Percentiles rank a stretch among this genome's conserved stretches.
Evolutionary conservation across 2,329 filamentous ascomycete species (phyloP).

Genomic region (Camillea tinctor): DNA sequence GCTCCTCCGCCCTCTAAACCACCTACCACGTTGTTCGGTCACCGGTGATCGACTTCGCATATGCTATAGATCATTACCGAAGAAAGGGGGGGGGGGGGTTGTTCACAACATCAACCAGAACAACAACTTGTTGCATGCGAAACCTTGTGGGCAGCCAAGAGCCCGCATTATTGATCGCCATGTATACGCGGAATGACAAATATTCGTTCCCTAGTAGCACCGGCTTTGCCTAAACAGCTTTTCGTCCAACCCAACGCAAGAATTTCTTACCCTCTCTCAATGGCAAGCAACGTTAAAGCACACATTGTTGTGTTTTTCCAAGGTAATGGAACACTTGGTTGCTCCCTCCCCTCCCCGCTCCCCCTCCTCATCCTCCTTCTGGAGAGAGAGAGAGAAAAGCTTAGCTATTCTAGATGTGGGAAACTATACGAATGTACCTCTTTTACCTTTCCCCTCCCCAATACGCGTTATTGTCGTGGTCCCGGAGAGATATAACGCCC

Average conservation of each 20-base stretch:
- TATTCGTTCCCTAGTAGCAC: not conserved
- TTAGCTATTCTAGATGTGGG: too few relatives aligned
- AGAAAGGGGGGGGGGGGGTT: not conserved
- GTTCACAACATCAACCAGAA: too few relatives aligned
- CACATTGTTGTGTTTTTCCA: too few relatives aligned
- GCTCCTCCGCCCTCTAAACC: not conserved
- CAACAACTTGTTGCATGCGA: not conserved
- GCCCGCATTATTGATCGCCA: not conserved
- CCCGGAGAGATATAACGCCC: not conserved
- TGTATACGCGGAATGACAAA: not conserved
- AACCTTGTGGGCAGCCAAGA: not conserved
- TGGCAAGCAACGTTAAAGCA: too few relatives aligned
- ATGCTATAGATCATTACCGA: not conserved
- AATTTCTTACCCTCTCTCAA: too few relatives aligned
- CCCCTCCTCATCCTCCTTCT: too few relatives aligned
- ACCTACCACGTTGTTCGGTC: not conserved
- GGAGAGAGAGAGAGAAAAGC: not conserved
- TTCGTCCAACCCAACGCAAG: not conserved
- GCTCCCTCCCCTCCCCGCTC: too few relatives aligned
- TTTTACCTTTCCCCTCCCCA: too few relatives aligned
- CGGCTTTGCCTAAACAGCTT: not conserved
- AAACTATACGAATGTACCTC: too few relatives aligned
- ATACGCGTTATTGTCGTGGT: not conserved
- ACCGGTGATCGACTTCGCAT: not conserved
- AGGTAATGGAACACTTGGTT: too few relatives aligned